phyloP scores from a whole-genome alignment of 768 basidiomycete species.

The Psilocybe tampanensis region DNA sequence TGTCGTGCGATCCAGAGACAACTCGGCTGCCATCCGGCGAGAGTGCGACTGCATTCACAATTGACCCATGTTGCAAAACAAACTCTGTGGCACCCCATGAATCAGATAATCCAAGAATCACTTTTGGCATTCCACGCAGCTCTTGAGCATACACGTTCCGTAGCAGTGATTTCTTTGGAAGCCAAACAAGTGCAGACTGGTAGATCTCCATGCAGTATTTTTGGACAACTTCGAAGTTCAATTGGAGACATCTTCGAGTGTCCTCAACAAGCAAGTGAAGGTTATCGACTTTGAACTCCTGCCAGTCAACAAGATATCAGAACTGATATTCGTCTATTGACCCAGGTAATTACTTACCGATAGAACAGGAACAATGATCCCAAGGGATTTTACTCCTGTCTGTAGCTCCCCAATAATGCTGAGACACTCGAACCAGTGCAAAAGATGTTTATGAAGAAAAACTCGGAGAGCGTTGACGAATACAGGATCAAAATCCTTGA shows the following conservation, averaged over 20 bases:
- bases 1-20: background rate
- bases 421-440: conserved; percentile 20
- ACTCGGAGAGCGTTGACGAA: background rate
- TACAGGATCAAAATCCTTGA: background rate
- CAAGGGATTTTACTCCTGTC: conserved; percentile 4
- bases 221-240: conserved; percentile 14
- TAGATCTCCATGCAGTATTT: conserved; percentile 8
- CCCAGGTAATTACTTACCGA: background rate
- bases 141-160: background rate
- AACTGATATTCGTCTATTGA: background rate
- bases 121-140: background rate
- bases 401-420: conserved; percentile 7
- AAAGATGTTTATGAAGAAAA: conserved; percentile 9
- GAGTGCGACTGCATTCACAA: no score
- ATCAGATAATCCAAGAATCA: conserved; percentile 1
- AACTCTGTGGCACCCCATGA: conserved; percentile 3
- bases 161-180: background rate
- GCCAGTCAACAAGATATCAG: background rate
- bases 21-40: conserved; percentile 3
- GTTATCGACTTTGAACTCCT: background rate
- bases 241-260: conserved; percentile 11
- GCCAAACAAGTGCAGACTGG: conserved; percentile 7
- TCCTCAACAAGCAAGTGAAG: conserved; percentile 9
- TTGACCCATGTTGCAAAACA: conserved; percentile 2
- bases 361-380: background rate